Evolutionary conservation across 495 filamentous ascomycete genomes (phyloP).

Genomic region (Alectoria sarmentosa): DNA sequence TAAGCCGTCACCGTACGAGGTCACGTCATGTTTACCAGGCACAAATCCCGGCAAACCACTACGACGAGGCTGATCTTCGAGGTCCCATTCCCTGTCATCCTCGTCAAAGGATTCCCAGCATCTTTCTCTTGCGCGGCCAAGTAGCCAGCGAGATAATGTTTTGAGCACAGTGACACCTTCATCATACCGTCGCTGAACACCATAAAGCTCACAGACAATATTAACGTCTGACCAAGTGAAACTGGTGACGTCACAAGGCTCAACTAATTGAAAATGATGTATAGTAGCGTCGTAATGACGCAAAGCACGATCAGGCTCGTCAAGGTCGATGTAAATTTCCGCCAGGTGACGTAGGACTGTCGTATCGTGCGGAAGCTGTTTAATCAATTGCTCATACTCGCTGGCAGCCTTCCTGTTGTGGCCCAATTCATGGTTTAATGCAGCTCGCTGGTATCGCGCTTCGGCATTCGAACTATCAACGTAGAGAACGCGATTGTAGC

Average conservation of each 20-base stretch:
- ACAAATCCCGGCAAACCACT: constrained; percentile 49
- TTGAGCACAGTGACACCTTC: constrained; percentile 63
- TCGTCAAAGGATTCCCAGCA: constrained; percentile 72
- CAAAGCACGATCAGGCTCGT: constrained; percentile 50
- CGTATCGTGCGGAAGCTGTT: constrained; percentile 50
- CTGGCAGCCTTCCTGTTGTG: constrained; percentile 48
- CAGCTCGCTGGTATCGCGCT: constrained; percentile 54
- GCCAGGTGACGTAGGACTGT: constrained; percentile 57
- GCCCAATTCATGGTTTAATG: constrained; percentile 51
- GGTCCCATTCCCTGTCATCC: constrained; percentile 92
- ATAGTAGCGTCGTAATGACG: constrained; percentile 57
- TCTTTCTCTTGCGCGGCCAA: constrained; percentile 63
- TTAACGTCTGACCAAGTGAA: constrained; percentile 81
- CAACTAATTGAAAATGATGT: constrained; percentile 41
- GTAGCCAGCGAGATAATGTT: constrained; percentile 67
- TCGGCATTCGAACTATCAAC: constrained; percentile 52
- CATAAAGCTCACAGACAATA: constrained; percentile 75
- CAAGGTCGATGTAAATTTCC: constrained; percentile 54
- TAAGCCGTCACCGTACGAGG: constrained; percentile 65
- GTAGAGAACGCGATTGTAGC: constrained; percentile 61
- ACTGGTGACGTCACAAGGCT: constrained; percentile 41
- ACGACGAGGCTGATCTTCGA: constrained; percentile 59
- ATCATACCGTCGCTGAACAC: constrained; percentile 49
- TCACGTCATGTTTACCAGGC: constrained; percentile 45
- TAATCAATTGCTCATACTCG: constrained; percentile 59